Evolutionary conservation across 176 grass and related monocot species (phyloP).

Genomic region (Ensete glaucum): DNA sequence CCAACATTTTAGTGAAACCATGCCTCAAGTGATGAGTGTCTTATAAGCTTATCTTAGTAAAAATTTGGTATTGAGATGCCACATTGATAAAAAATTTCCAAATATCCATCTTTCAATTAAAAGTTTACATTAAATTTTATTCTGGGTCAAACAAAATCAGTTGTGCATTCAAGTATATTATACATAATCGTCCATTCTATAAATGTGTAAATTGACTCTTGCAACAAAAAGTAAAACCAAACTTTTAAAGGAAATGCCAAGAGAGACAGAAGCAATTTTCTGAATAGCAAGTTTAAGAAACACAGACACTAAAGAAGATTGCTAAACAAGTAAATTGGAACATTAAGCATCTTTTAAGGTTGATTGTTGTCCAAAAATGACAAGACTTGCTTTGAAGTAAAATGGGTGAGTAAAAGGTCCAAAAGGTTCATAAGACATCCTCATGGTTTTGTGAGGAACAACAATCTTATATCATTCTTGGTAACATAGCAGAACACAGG

Average conservation of each 20-base stretch:
- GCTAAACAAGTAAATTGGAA: neutral
- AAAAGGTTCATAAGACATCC: too few relatives aligned
- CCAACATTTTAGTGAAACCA: neutral
- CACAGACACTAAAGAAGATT: neutral
- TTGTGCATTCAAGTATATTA: neutral
- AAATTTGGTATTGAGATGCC: too few relatives aligned
- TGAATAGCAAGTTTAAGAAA: too few relatives aligned
- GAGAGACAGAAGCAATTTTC: neutral
- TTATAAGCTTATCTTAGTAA: too few relatives aligned
- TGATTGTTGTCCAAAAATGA: neutral
- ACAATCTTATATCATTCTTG: too few relatives aligned
- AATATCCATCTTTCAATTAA: too few relatives aligned
- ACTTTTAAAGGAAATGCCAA: neutral
- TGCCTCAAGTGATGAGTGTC: too few relatives aligned
- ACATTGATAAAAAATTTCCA: too few relatives aligned
- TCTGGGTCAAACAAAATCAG: too few relatives aligned
- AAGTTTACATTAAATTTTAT: too few relatives aligned
- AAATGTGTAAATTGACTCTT: neutral
- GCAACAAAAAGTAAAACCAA: neutral
- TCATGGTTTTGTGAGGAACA: too few relatives aligned
- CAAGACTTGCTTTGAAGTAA: neutral
- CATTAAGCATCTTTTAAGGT: neutral
- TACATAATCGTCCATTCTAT: neutral
- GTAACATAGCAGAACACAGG: too few relatives aligned
- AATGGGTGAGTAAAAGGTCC: neutral